Evolutionary conservation across 2,329 filamentous ascomycete genomes (phyloP), one percentile per base, ranked within the genome.

Genomic region (Talaromyces sp.): DNA sequence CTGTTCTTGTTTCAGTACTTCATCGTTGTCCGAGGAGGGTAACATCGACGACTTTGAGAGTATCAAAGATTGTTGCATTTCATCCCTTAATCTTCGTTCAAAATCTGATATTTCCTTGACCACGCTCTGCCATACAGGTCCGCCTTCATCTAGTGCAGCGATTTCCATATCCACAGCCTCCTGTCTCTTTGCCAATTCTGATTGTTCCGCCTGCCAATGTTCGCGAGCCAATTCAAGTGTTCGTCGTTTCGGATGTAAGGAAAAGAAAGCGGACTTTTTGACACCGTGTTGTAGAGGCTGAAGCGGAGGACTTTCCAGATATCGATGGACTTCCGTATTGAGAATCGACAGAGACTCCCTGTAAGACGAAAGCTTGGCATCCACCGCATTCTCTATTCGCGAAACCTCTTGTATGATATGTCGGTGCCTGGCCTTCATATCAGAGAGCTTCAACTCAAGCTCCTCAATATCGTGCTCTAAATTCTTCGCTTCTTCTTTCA

Each of bases 211-310:
- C 17, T 71, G 69, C 77, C 81, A 85, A 61, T 84, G 79, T 41
- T 84, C 81, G 57, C 77, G 76, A 4, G 82, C 84, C 77, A 86
- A 80, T 31, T 81, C 79, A 25, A 87, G 75, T 1, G 83, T 87
- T 41, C 84, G 76, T 36, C 82, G 77, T 56, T 81, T 79, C 0
- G 78, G 72, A n/a, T 81, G 81, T 33, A 86, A 70, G 2, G 77
- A 71, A 52, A 80, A 77, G 63, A 83, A 82, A 2, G 72, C 74
- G 58, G 75, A 60, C 66, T 67, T 58, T 19, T 57, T 63, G 2
- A 72, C 64, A 5, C 40, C 59, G n/a, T 64, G 63, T 3, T 62
- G 60, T n/a, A 75, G 64, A 8, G 78, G 70, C 54, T 70, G 68
- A 31, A 77, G 63, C 3, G 75, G 79, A 11, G 79, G 78, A 25